phyloP scores from a whole-genome alignment of 192 early-diverging fungal genomes.

The Blastocladiella britannica region DNA sequence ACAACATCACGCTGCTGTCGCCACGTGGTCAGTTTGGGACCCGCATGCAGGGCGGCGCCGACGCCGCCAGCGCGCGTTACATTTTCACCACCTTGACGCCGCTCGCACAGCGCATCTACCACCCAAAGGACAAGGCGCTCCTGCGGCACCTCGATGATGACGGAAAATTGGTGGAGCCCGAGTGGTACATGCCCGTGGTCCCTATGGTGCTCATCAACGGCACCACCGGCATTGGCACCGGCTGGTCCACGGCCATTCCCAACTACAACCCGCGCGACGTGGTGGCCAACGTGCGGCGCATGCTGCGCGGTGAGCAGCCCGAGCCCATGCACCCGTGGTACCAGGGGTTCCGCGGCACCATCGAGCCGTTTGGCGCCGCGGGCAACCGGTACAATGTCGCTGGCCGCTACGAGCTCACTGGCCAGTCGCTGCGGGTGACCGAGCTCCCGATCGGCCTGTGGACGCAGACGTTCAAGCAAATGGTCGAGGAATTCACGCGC shows the following conservation, averaged over 20 bases:
- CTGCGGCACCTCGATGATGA: conserved; percentile 73
- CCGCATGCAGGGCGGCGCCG: conserved; percentile 71
- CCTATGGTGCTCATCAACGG: conserved; percentile 92
- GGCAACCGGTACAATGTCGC: conserved; percentile 43
- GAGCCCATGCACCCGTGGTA: conserved; percentile 79
- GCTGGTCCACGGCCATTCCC: conserved; percentile 58
- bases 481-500: conserved; percentile 50
- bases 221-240: conserved; percentile 87
- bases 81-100: conserved; percentile 56
- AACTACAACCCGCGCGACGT: conserved; percentile 79
- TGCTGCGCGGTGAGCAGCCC: conserved; percentile 54
- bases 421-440: conserved; percentile 63
- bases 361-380: conserved; percentile 29
- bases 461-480: conserved; percentile 74
- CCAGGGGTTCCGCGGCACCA: conserved; percentile 67
- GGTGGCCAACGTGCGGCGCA: conserved; percentile 54
- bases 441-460: conserved; percentile 77
- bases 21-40: conserved; percentile 87
- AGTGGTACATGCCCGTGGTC: conserved; percentile 81
- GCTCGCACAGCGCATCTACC: conserved; percentile 57
- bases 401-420: conserved; percentile 53
- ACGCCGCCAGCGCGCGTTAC: conserved; percentile 93
- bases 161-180: conserved; percentile 74
- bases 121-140: conserved; percentile 60
- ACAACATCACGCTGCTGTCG: conserved; percentile 70